A percentile compares a stretch with the other conserved stretches of the same genome.
Evolutionary conservation across 305 asterid species (phyloP).

Genomic region (Plantago lanceolata): DNA sequence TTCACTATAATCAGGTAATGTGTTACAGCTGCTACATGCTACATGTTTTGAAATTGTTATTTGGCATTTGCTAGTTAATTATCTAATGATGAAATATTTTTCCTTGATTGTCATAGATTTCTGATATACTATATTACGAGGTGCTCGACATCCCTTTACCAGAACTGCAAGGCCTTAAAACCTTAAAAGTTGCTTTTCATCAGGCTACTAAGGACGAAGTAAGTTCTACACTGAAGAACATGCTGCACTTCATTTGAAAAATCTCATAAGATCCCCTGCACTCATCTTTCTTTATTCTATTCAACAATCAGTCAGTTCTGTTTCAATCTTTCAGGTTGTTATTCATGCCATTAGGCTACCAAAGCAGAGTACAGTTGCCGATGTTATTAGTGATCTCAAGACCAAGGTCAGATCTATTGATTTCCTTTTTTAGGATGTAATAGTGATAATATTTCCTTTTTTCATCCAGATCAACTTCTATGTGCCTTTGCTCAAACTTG

Average conservation of each 20-base stretch:
- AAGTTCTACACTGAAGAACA: conserved; percentile 23
- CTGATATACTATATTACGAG: conserved; percentile 81
- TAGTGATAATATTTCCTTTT: conserved; percentile 3
- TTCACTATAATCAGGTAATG: conserved; percentile 72
- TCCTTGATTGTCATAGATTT: conserved; percentile 39
- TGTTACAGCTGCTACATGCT: conserved; percentile 8
- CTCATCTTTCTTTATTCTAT: conserved; percentile 2
- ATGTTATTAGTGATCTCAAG: conserved; percentile 65
- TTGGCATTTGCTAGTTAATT: background rate
- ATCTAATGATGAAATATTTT: conserved; percentile 19
- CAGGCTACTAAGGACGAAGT: conserved; percentile 73
- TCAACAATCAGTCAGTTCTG: background rate
- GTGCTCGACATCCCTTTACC: conserved; percentile 82
- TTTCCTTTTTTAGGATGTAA: conserved; percentile 15
- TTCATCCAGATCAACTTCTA: background rate
- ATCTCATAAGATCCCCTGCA: background rate
- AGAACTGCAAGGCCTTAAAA: conserved; percentile 73
- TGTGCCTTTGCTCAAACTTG: background rate
- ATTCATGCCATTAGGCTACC: conserved; percentile 69
- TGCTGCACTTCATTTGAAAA: background rate
- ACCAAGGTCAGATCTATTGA: conserved; percentile 36
- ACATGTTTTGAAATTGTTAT: conserved; percentile 5
- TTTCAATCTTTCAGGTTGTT: conserved; percentile 46
- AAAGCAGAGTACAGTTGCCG: conserved; percentile 68
- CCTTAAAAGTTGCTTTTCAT: conserved; percentile 77